Evolutionary conservation across 2,329 filamentous ascomycete genomes (phyloP).

Genomic region (Sclerotinia glacialis): DNA sequence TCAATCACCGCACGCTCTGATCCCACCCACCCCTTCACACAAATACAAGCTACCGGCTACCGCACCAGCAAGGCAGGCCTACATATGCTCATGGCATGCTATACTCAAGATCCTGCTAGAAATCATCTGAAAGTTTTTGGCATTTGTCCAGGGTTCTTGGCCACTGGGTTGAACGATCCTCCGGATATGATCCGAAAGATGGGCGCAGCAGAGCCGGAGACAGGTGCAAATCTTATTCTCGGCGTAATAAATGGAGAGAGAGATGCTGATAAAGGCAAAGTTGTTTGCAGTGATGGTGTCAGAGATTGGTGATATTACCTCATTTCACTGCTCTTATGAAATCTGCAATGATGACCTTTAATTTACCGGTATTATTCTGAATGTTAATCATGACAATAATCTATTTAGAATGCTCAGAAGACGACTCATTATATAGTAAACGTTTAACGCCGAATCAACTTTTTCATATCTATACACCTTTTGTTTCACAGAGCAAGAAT

Average conservation of each 20-base stretch:
- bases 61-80: conserved; percentile 36
- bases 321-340: no score
- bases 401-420: no score
- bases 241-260: conserved; percentile 33
- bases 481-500: no score
- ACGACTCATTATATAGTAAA: no score
- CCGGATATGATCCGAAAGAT: background rate
- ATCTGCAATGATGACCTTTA: no score
- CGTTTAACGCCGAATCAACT: no score
- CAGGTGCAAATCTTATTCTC: conserved; percentile 33
- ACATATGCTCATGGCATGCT: conserved; percentile 38
- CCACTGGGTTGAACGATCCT: conserved; percentile 34
- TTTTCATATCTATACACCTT: no score
- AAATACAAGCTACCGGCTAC: conserved; percentile 28
- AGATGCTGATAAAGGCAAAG: conserved; percentile 22
- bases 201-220: conserved; percentile 24
- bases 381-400: no score
- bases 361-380: no score
- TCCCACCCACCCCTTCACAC: conserved; percentile 21
- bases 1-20: conserved; percentile 27
- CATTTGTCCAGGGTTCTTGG: conserved; percentile 33
- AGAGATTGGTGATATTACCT: conserved; percentile 1
- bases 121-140: conserved; percentile 36
- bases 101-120: conserved; percentile 28
- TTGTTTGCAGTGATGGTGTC: background rate